phyloP scores from a whole-genome alignment of 257 asterid genomes.

The Solanum acaule region DNA sequence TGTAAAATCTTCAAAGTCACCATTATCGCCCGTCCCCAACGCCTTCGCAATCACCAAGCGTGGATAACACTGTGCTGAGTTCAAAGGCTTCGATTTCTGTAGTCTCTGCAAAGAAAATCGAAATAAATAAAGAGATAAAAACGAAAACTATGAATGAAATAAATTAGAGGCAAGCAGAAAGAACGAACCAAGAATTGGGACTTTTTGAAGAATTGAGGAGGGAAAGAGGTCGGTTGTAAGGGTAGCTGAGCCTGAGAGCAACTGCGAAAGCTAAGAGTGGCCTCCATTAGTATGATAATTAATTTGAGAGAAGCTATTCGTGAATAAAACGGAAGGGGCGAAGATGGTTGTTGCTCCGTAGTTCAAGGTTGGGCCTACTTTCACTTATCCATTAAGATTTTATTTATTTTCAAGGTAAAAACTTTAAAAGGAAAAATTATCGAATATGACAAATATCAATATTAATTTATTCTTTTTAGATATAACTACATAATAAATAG shows the following conservation, averaged over 20 bases:
- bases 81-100: constrained; percentile 46
- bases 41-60: constrained; percentile 26
- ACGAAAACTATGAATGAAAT: background rate
- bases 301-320: background rate
- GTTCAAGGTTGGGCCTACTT: background rate
- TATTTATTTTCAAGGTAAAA: no score
- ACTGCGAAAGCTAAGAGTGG: constrained; percentile 43
- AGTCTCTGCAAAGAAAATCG: background rate
- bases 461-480: no score
- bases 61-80: constrained; percentile 20
- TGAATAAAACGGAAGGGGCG: background rate
- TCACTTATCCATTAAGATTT: background rate
- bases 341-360: background rate
- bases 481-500: no score
- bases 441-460: no score
- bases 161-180: background rate
- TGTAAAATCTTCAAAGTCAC: constrained; percentile 30
- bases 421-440: no score
- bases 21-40: constrained; percentile 42
- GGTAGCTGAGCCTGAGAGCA: constrained; percentile 33
- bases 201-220: constrained; percentile 19
- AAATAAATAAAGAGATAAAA: background rate
- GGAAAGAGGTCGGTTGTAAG: constrained; percentile 35
- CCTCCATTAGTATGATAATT: constrained; percentile 40
- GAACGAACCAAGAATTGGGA: constrained; percentile 32